A percentile compares a stretch with the other conserved stretches of the same genome.
Evolutionary conservation across 1,284 basidiomycete species (phyloP).

Genomic region (Sphaerobolus stellatus): DNA sequence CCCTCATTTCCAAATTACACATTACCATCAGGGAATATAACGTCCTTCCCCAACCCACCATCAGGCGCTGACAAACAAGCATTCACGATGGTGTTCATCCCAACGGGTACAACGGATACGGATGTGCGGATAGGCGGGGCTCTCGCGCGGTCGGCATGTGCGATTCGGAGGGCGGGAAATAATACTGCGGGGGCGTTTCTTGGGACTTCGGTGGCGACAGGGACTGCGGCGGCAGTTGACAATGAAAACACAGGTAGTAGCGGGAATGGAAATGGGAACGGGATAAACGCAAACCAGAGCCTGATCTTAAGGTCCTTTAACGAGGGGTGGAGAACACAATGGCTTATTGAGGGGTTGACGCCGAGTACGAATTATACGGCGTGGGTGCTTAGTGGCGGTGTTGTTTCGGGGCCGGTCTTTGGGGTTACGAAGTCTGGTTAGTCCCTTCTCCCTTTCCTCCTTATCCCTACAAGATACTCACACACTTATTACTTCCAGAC

Average conservation of each 20-base stretch:
- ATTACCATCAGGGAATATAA: conserved; percentile 59
- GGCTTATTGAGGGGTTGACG: conserved; percentile 56
- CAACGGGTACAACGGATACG: conserved; percentile 36
- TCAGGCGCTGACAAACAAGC: conserved; percentile 43
- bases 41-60: conserved; percentile 41
- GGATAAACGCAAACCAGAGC: conserved; percentile 26
- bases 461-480: background rate
- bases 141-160: conserved; percentile 63
- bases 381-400: conserved; percentile 51
- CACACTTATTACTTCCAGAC: conserved; percentile 38
- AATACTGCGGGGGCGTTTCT: background rate
- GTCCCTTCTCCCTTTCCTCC: conserved; percentile 20
- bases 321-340: conserved; percentile 69
- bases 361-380: conserved; percentile 72
- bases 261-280: too few relatives aligned
- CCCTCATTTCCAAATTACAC: conserved; percentile 82
- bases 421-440: conserved; percentile 69
- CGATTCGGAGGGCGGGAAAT: conserved; percentile 30
- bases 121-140: too few relatives aligned
- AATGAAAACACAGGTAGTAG: conserved; percentile 25
- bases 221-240: conserved; percentile 1
- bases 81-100: conserved; percentile 54
- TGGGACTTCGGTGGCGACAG: too few relatives aligned
- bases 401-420: conserved; percentile 62
- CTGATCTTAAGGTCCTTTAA: conserved; percentile 44